These are phyloP conservation scores for Phaeoacremonium minimum DNA, from an alignment of 2,329 filamentous ascomycete genomes.

Conservation along the genomic window DNA sequence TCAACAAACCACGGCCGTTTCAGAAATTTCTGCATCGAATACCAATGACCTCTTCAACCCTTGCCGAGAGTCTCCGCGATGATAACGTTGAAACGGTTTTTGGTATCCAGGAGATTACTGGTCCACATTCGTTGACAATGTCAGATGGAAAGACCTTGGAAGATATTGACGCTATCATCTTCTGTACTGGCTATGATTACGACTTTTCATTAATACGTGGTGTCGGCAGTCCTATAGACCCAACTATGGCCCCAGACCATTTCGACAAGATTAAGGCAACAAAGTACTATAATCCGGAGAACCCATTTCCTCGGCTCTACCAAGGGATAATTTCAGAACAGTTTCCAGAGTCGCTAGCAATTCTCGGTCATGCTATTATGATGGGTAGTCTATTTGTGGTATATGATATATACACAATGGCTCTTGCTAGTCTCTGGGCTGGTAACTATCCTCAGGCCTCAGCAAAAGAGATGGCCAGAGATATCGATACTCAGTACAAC, in stretches of 20 bases:
- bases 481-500: too few species aligned
- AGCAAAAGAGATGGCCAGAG: neutral
- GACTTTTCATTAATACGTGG: conserved; percentile 21
- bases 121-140: conserved; percentile 19
- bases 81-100: conserved; percentile 19
- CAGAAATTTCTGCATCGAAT: too few species aligned
- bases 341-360: conserved; percentile 31
- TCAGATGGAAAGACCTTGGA: conserved; percentile 22
- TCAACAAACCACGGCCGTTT: too few species aligned
- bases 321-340: conserved; percentile 7
- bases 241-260: neutral
- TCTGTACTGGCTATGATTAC: conserved; percentile 25
- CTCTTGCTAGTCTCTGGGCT: neutral
- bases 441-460: too few species aligned
- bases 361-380: conserved; percentile 20
- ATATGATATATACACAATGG: neutral
- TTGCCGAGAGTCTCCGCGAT: conserved; percentile 19
- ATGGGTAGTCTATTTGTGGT: neutral
- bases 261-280: too few species aligned
- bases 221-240: conserved; percentile 14
- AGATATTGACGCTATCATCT: conserved; percentile 25
- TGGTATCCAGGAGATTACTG: conserved; percentile 21
- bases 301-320: too few species aligned
- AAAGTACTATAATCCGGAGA: too few species aligned
- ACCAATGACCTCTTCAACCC: too few species aligned